Conservation (phyloP, 192 early-diverging fungal species). For the Mortierella hygrophila region DNA sequence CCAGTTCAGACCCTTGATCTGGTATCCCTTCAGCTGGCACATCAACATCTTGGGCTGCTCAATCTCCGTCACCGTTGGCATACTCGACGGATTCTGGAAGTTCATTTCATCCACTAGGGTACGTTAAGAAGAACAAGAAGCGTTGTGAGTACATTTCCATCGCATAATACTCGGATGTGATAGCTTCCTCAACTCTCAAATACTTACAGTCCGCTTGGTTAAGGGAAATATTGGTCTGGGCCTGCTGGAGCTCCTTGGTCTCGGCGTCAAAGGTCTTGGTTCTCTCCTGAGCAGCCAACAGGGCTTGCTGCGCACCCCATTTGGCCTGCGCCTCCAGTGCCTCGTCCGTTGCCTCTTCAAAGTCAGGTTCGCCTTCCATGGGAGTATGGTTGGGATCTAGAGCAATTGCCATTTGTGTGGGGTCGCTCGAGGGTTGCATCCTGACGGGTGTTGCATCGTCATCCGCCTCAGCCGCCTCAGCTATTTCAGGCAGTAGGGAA, state of each 20-base stretch:
- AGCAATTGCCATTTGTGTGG: conserved; percentile 19
- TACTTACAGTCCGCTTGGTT: conserved; percentile 63
- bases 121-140: not conserved
- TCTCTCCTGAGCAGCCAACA: conserved; percentile 74
- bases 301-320: conserved; percentile 80
- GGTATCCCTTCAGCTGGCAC: conserved; percentile 86
- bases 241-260: conserved; percentile 53
- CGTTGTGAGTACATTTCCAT: not conserved
- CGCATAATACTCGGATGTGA: not conserved
- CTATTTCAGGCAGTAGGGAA: not conserved
- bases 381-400: conserved; percentile 52
- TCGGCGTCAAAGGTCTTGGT: conserved; percentile 80
- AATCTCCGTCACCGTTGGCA: conserved; percentile 77
- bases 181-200: not conserved
- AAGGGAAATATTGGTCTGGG: conserved; percentile 49
- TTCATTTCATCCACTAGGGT: conserved; percentile 83
- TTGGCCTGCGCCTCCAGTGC: conserved; percentile 76
- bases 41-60: conserved; percentile 89
- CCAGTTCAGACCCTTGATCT: conserved; percentile 90
- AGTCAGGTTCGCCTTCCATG: conserved; percentile 47
- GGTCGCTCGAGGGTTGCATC: conserved; percentile 28
- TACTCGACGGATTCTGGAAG: conserved; percentile 85
- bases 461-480: conserved; percentile 45
- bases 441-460: conserved; percentile 36
- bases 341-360: conserved; percentile 74